Percentiles rank a stretch among this genome's conserved stretches.
Conservation (phyloP, 352 stramenopile species). For the Thalassiosira exigua region DNA sequence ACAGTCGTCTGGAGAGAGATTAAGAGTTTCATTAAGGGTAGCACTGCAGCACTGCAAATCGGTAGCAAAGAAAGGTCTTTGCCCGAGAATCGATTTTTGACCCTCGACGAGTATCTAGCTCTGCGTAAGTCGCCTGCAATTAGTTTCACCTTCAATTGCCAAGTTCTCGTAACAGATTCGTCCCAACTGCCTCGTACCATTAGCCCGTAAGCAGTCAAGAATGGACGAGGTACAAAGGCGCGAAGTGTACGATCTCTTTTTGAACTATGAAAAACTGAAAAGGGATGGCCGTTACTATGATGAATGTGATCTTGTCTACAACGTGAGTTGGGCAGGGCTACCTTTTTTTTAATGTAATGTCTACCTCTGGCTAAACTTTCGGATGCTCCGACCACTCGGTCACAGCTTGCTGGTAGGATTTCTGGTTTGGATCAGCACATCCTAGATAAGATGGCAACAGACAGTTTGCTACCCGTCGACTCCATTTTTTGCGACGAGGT, state of each 20-base stretch:
- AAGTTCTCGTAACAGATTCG: no score
- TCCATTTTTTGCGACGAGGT: conserved; percentile 61
- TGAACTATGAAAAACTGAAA: conserved; percentile 57
- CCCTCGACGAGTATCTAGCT: conserved; percentile 54
- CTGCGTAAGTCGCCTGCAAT: no score
- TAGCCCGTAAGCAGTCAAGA: conserved; percentile 56
- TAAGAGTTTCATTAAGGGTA: conserved; percentile 60
- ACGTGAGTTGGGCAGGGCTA: no score
- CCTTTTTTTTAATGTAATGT: no score
- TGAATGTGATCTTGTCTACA: conserved; percentile 63
- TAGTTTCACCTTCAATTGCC: no score
- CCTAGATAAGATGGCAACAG: not conserved
- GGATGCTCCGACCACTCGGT: no score
- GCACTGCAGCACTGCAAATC: conserved; percentile 43
- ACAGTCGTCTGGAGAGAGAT: conserved; percentile 58
- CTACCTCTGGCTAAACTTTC: no score
- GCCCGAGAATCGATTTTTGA: conserved; percentile 43
- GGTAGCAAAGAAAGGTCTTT: conserved; percentile 24
- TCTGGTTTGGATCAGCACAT: conserved; percentile 7
- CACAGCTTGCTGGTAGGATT: conserved; percentile 52
- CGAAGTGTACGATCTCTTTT: conserved; percentile 53
- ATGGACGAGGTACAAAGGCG: conserved; percentile 51
- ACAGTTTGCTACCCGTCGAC: conserved; percentile 48
- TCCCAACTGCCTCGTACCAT: no score
- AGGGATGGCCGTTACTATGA: conserved; percentile 53